Base-by-base conservation (phyloP, 1,139 yeast genomes). In the Kurtzmaniella natalensis region DNA sequence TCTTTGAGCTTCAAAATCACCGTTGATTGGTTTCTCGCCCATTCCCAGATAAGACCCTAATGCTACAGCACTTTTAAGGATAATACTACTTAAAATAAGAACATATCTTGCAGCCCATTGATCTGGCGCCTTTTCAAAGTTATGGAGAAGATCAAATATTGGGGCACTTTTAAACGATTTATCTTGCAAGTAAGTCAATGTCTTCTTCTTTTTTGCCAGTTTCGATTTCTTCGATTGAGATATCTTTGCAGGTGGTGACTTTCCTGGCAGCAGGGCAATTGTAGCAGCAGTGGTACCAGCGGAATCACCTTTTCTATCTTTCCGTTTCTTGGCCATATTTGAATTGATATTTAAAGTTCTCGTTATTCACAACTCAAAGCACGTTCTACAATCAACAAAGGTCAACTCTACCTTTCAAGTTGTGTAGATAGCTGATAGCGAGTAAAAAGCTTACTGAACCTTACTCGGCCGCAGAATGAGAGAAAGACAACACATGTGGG, bases 1-100 rank as follows among this genome's bases (percentile, higher is more conserved):
- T 44, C 98, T 72, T 56, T 94, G 98, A 0, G 98, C 97, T 57
- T 94, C 99, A 53, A 92, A 92, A 55, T 92, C 98, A 3, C 98
- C 98, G 62, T 68, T 79, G 75, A 86, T 75, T 6, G 97, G 97
- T 10, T 81, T 77, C 3, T 67, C 62, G 7, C 66, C 61, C 43
- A 59, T 55, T 0, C 95, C 98, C 32, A 95, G 87, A 53, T 78
- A 89, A 3, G 89, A 74, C 0, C 97, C 98, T 30, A 89, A 64
- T 0, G 96, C 96, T 13, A 92, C 81, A 1, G 95, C 95, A 32
- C 87, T 73, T 44, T 95, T 68, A 3, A 89, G 70, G 14, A 92
- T 75, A 7, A 88, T 59, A 1, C 94, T 88, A 40, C 85, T 76
- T 36, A 86, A 65, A 2, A 88, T 72, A 21, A 87, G 75, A 28